Evolutionary conservation across 768 basidiomycete species (phyloP), one percentile per base, ranked within the genome.

Genomic region (Pleurotus giganteus): DNA sequence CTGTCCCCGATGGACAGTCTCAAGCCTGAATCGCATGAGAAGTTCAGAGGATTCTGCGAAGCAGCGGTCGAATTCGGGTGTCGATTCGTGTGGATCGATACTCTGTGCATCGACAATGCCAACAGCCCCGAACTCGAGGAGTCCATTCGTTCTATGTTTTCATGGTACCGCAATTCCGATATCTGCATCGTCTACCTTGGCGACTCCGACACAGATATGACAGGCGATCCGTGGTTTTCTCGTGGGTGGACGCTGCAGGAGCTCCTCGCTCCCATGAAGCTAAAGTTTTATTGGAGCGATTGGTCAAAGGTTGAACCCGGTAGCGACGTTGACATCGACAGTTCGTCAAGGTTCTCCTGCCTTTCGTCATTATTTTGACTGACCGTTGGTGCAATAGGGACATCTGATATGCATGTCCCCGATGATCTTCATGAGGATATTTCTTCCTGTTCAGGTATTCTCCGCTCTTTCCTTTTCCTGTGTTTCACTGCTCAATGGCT

Each of bases 31-130:
- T 28, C 46, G 26, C 21, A 27, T 29, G 27, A 12, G 17, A 50
- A 50, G 32, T 34, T 50, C 29, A 34, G 17, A n/a, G 13, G 21
- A 13, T 23, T 50, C 32, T 50, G 28, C 32, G 15, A 13, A 24
- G 19, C 12, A 23, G 47, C 47, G 17, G 11, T 19, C 29, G 12
- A 21, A 17, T 34, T n/a, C 47, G 47, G 47, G 9, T 50, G 47
- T 36, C 47, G 47, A 12, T 50, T 29, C n/a, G 47, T 36, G 7
- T 50, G 47, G 47, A 34, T 50, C 17, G 47, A 50, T 23, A 32
- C 47, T 2, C 4, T n/a, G 13, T 50, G 47, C 26, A 50, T 50
- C 31, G 47, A 32, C 13, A 13, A 23, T n/a, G 12, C 11, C 4
- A 50, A 50, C 17, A 7, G 8, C 15, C n/a, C 47, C 27, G 29